Evolutionary conservation across 177 flowering plant species (phyloP).

Genomic region (Tripterygium wilfordii): DNA sequence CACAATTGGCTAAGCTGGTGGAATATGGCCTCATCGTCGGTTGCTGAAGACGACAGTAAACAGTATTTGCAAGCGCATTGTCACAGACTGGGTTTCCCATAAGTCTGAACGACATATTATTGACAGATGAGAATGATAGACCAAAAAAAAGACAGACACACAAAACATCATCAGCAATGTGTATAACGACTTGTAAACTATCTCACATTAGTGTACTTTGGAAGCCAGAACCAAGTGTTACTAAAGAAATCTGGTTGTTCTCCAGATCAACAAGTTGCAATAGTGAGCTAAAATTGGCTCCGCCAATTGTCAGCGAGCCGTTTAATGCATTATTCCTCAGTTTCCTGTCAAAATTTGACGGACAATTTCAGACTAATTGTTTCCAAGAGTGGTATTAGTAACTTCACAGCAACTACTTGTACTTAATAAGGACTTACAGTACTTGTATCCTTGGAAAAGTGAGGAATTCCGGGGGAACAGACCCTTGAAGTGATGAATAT

Average conservation of each 20-base stretch:
- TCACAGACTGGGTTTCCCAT: slow-evolving; percentile 61
- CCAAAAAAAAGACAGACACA: background rate
- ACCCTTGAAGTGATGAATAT: slow-evolving; percentile 61
- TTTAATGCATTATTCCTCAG: slow-evolving; percentile 63
- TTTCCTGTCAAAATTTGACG: slow-evolving; percentile 39
- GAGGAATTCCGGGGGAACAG: slow-evolving; percentile 52
- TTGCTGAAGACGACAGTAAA: slow-evolving; percentile 52
- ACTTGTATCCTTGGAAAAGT: slow-evolving; percentile 58
- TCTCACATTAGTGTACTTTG: slow-evolving; percentile 56
- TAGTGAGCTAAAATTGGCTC: slow-evolving; percentile 36
- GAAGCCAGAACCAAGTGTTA: slow-evolving; percentile 40
- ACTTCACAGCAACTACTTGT: too few species aligned
- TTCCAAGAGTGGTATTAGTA: too few species aligned
- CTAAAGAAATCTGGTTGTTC: slow-evolving; percentile 51
- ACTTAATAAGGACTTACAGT: slow-evolving; percentile 61
- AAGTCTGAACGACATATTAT: slow-evolving; percentile 34
- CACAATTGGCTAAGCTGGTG: slow-evolving; percentile 65
- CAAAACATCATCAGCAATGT: background rate
- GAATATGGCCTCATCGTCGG: slow-evolving; percentile 40
- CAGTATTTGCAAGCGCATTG: slow-evolving; percentile 29
- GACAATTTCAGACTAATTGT: background rate
- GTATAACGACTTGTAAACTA: background rate
- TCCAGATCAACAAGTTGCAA: slow-evolving; percentile 71
- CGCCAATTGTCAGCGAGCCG: slow-evolving; percentile 50
- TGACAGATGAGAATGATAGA: background rate